Evolutionary conservation across 1,284 basidiomycete genomes (phyloP), one percentile per base, ranked within the genome.

Genomic region (Malassezia dermatis): DNA sequence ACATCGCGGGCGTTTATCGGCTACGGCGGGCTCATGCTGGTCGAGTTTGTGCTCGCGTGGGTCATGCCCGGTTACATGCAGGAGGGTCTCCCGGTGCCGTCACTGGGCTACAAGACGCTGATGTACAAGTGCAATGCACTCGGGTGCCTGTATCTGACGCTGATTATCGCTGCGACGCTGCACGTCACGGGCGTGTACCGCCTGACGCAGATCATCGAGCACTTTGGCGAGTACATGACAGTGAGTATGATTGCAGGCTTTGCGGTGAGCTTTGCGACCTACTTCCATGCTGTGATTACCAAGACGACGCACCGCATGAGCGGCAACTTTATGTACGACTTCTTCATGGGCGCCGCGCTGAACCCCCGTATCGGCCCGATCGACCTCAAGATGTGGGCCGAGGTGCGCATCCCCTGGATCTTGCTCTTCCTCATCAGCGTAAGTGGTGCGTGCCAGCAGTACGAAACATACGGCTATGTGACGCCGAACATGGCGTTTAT

Each of bases 361-460:
- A 98, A 96, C 78, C 94, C 94, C 12, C 84, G 93, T 56, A 81
- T 98, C 61, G 89, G 90, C n/a, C 80, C 81, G 31, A 82, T 98
- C 65, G 93, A 96, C 77, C 79, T 98, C 71, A 98, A 98, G 80
- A 96, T 99, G 91, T 98, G 91, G 75, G 89, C 89, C 24, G 93
- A 98, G 76, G 93, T 99, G 55, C 83, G 94, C 48, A 88, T 99
- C 65, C 90, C 91, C 7, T 98, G 94, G 93, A 85, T 94, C 19
- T 83, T 96, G 53, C 84, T 94, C 15, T 95, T 96, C 80, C 84
- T 93, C 76, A 81, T 96, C 67, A 82, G 89, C 8, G 83, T 96
- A 40, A 91, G 87, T 34, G 93, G 90, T 53, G 86, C 84, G 19
- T 88, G 88, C 78, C 93, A 94, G 78, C 94, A 98, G 76, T 94